Evolutionary conservation across 768 basidiomycete genomes (phyloP).

Genomic region (Fibroporia radiculosa): DNA sequence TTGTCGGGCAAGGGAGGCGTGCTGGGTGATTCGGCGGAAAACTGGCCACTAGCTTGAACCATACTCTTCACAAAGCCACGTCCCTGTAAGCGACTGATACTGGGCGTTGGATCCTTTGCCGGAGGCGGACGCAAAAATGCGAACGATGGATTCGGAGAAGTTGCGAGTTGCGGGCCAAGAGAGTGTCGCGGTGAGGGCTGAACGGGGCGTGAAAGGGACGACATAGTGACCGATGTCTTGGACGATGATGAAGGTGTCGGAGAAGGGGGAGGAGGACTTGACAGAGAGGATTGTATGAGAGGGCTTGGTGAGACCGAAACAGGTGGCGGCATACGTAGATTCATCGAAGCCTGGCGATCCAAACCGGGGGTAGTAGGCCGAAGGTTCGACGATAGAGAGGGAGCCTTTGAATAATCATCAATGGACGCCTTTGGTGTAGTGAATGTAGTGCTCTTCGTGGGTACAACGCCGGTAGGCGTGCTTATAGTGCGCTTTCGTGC

Average conservation of each 20-base stretch:
- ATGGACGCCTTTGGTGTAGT: not conserved
- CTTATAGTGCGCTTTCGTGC: too few species aligned
- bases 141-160: slow-evolving; percentile 40
- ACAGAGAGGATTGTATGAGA: not conserved
- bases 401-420: not conserved
- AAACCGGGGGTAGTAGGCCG: not conserved
- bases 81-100: slow-evolving; percentile 74
- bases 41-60: slow-evolving; percentile 59
- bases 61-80: slow-evolving; percentile 82
- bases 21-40: slow-evolving; percentile 30
- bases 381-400: not conserved
- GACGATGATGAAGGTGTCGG: slow-evolving; percentile 21
- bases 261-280: slow-evolving; percentile 12
- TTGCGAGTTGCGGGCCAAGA: slow-evolving; percentile 35
- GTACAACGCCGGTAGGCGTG: not conserved
- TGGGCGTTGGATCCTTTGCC: slow-evolving; percentile 71
- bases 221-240: slow-evolving; percentile 13
- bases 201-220: slow-evolving; percentile 45
- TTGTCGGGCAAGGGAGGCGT: slow-evolving; percentile 31
- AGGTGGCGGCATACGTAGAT: not conserved
- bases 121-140: slow-evolving; percentile 50
- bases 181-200: slow-evolving; percentile 42
- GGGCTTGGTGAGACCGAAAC: slow-evolving; percentile 10
- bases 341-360: not conserved
- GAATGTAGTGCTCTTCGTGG: not conserved